These are phyloP conservation scores for Tetraselmis chui DNA, from an alignment of 139 green algal genomes.

Conservation along the genomic window DNA sequence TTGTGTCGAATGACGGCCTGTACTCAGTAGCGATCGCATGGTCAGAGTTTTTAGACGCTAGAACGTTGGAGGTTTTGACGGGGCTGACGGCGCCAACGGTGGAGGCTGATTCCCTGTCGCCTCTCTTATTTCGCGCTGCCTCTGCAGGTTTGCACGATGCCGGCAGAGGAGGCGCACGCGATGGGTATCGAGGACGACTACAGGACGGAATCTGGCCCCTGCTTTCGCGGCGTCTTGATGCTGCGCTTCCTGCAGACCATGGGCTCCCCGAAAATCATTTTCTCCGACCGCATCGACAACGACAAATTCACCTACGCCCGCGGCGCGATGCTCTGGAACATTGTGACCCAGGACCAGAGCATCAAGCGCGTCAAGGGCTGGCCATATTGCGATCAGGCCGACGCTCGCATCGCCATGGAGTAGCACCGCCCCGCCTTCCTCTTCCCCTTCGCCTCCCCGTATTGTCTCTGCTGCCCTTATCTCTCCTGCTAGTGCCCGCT, in stretches of 20 bases:
- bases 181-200: not conserved
- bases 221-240: constrained; percentile 5
- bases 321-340: not conserved
- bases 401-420: too few relatives aligned
- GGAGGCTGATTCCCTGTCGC: too few relatives aligned
- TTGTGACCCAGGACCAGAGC: not conserved
- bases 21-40: too few relatives aligned
- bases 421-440: too few relatives aligned
- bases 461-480: too few relatives aligned
- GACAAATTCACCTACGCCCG: not conserved
- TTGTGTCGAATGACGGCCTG: too few relatives aligned
- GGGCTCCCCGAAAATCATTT: not conserved
- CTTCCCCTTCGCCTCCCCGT: too few relatives aligned
- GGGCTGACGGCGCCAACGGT: too few relatives aligned
- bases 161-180: not conserved
- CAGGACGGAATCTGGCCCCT: not conserved
- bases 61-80: too few relatives aligned
- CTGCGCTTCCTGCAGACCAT: constrained; percentile 10
- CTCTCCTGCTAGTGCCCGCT: too few relatives aligned
- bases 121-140: too few relatives aligned
- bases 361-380: not conserved
- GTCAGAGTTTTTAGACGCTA: too few relatives aligned
- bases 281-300: constrained; percentile 3
- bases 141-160: constrained; percentile 4
- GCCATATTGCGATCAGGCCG: not conserved